Conservation (phyloP, 257 asterid genomes). For the Rubia yunnanensis region DNA sequence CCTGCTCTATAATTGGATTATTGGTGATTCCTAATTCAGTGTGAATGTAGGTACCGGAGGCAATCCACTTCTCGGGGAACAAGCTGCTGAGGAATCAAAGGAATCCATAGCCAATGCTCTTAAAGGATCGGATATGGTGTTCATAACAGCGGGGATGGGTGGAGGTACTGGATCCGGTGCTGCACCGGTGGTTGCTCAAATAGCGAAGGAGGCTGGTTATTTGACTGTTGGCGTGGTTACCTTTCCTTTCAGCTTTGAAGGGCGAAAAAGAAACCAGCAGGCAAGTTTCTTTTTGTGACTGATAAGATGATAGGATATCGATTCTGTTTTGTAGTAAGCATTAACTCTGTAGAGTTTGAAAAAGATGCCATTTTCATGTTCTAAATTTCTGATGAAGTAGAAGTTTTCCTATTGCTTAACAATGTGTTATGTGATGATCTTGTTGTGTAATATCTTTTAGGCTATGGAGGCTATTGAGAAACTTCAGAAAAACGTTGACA, state of each 20-base stretch:
- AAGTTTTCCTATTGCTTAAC: not conserved
- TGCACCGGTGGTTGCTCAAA: conserved; percentile 93
- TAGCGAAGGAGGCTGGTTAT: conserved; percentile 90
- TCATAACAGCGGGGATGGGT: conserved; percentile 99
- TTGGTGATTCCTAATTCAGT: conserved; percentile 4
- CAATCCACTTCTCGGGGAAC: conserved; percentile 90
- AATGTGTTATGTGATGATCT: not conserved
- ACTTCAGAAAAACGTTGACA: conserved; percentile 93
- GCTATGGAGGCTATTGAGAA: conserved; percentile 95
- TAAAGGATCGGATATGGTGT: conserved; percentile 97
- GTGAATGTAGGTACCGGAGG: conserved; percentile 84
- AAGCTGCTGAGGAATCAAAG: conserved; percentile 97
- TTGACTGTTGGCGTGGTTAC: conserved; percentile 97
- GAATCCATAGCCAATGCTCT: conserved; percentile 80
- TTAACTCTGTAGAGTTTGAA: not conserved
- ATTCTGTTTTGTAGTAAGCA: not conserved
- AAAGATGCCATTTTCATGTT: not conserved
- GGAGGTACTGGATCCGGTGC: conserved; percentile 99
- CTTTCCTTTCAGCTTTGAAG: conserved; percentile 96
- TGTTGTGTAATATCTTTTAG: conserved; percentile 32
- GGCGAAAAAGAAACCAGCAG: conserved; percentile 89
- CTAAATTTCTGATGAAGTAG: not conserved
- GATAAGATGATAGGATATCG: not conserved
- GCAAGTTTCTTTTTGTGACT: conserved; percentile 23
- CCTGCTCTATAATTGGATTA: not conserved